phyloP scores from a whole-genome alignment of 257 asterid genomes.

The Solanum bulbocastanum region DNA sequence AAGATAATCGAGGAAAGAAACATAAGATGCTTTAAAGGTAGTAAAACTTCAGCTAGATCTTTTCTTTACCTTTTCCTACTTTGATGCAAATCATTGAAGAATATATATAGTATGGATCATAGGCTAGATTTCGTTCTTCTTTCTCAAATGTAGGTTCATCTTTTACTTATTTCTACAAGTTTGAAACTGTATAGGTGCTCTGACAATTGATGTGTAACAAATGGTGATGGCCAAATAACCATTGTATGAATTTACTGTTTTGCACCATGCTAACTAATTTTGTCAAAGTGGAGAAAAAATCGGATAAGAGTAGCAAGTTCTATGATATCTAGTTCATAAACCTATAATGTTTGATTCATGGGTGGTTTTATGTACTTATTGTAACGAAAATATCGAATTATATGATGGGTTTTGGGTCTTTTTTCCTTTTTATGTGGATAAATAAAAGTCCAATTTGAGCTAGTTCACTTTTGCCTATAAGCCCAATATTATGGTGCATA shows the following conservation, averaged over 20 bases:
- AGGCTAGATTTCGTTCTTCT: neutral
- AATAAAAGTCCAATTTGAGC: no score
- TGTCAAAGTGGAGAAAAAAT: neutral
- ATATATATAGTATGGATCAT: neutral
- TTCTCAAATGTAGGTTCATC: neutral
- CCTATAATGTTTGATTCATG: neutral
- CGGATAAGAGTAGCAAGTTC: neutral
- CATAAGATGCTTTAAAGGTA: neutral
- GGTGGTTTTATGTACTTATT: neutral
- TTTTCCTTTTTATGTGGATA: no score
- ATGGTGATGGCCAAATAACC: neutral
- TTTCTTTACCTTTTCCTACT: no score
- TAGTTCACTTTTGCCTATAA: no score
- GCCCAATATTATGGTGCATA: no score
- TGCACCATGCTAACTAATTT: neutral
- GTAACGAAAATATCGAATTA: neutral
- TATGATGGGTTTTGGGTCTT: no score
- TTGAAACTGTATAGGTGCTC: neutral
- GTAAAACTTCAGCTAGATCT: neutral
- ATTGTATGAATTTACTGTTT: neutral
- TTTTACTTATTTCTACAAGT: neutral
- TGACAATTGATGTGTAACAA: neutral
- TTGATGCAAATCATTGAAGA: neutral
- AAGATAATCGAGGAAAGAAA: neutral
- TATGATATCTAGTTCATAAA: neutral